Percentiles rank a stretch among this genome's conserved stretches.
Conservation (phyloP, 176 grass and related monocot genomes). For the Aegilops speltoides region DNA sequence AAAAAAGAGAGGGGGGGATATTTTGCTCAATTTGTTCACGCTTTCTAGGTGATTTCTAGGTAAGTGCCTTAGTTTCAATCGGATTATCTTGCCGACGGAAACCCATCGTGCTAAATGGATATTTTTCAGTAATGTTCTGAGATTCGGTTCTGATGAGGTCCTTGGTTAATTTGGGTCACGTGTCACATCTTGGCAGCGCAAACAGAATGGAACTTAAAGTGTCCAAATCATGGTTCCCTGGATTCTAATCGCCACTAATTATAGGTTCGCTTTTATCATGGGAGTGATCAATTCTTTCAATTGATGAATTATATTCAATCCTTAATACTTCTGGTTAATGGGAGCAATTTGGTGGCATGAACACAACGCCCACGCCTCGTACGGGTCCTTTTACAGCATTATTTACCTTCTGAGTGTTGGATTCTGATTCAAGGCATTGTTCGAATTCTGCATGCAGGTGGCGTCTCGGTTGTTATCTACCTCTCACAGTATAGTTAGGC, state of each 20-base stretch:
- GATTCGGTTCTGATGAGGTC: background rate
- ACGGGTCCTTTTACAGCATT: background rate
- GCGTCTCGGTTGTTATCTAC: conserved; percentile 31
- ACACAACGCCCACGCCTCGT: background rate
- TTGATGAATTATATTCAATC: background rate
- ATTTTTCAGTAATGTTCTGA: background rate
- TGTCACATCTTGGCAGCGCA: background rate
- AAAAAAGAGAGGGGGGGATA: background rate
- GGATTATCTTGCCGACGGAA: background rate
- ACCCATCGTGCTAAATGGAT: background rate
- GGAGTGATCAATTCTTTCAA: background rate
- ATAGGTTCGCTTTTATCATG: background rate
- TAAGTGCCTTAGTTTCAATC: background rate
- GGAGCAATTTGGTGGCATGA: background rate
- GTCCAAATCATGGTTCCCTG: background rate
- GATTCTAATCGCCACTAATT: background rate
- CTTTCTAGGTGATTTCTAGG: background rate
- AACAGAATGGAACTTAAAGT: background rate
- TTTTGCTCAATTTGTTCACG: background rate
- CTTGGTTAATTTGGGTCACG: background rate
- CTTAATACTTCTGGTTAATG: background rate
- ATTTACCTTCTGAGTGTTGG: background rate
- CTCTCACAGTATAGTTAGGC: conserved; percentile 26
- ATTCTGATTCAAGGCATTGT: conserved; percentile 7
- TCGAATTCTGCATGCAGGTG: conserved; percentile 30